These are phyloP conservation scores for Backusella morwellensis DNA, from an alignment of 192 early-diverging fungal genomes.

Conservation along the genomic window DNA sequence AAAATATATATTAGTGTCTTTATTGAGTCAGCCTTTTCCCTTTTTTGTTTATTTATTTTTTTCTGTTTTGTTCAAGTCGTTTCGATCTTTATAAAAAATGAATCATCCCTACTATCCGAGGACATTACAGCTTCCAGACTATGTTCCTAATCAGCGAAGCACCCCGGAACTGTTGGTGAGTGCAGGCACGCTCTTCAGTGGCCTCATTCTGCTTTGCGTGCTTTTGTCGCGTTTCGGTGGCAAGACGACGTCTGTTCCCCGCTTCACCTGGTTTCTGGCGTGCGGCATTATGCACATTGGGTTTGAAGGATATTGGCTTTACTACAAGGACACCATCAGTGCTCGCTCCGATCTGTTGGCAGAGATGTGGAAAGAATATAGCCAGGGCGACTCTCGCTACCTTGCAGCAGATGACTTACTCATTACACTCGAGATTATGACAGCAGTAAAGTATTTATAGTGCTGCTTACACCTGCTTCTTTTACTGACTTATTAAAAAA, in stretches of 20 bases:
- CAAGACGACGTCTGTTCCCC: background rate
- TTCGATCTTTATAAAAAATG: background rate
- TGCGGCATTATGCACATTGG: conserved; percentile 80
- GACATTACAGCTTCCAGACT: conserved; percentile 34
- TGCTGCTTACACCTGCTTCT: conserved; percentile 6
- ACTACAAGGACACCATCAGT: conserved; percentile 64
- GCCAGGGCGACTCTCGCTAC: conserved; percentile 86
- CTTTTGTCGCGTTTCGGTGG: background rate
- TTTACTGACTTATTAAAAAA: conserved; percentile 35
- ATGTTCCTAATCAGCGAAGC: conserved; percentile 42
- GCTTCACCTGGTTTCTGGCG: conserved; percentile 80
- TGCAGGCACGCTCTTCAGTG: background rate
- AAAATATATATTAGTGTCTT: background rate
- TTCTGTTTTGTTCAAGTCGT: background rate
- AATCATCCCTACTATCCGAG: conserved; percentile 47
- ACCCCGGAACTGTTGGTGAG: conserved; percentile 28
- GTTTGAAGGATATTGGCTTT: conserved; percentile 86
- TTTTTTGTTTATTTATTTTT: background rate
- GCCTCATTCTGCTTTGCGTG: background rate
- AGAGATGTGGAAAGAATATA: conserved; percentile 92
- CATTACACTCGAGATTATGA: conserved; percentile 83
- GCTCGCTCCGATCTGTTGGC: conserved; percentile 53
- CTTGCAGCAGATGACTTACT: conserved; percentile 81
- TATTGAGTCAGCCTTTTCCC: background rate
- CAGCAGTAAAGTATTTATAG: conserved; percentile 66